Base-by-base conservation (phyloP, 768 basidiomycete genomes). In the Amanita molliuscula region DNA sequence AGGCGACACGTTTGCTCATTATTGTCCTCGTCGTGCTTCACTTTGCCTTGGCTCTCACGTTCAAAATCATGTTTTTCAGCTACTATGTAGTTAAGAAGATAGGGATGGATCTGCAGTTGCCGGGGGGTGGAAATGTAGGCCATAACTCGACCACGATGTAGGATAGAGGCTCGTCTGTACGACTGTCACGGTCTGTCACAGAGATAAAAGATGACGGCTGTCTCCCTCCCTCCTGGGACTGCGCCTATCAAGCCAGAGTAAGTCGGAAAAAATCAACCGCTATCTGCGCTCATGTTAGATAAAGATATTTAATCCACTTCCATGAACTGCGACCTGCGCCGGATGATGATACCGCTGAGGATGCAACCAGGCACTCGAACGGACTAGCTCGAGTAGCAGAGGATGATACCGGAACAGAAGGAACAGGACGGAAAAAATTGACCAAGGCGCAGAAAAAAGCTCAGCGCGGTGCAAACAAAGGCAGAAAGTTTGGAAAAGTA, bases 1-100 rank as follows among this genome's bases (percentile, higher is more conserved):
- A 86, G 66, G 79, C 88, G 7, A 83, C 86, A 0, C 82, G 92
- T 18, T 78, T 95, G 4, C 65, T 97, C 21, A 84, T 96, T 58
- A 69, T 96, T 43, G 64, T 81, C 26, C 74, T 96, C 28, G 84
- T 78, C 1, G 69, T 72, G 3, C 66, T 97, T 13, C 95, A 99
- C 58, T 79, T 79, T 1, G 84, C 69, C 2, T 67, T 97, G 51
- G 91, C 92, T 0, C 69, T 98, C 36, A 78, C 84, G 6, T 88
- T 98, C 73, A 93, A 95, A 64, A 70, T 91, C 38, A 58, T 77
- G n/a, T 79, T 79, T 58, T 79, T 79, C 67, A 71, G 66, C 53
- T 78, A 79, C 58, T 77, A 77, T 52, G 67, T 76, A 31, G 54
- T 72, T 20, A 65, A 67, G 1, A 70, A 71, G 52, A 71, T 71